Evolutionary conservation across 1,284 basidiomycete species (phyloP), one percentile per base, ranked within the genome.

Genomic region (Ceratobasidium sp.): DNA sequence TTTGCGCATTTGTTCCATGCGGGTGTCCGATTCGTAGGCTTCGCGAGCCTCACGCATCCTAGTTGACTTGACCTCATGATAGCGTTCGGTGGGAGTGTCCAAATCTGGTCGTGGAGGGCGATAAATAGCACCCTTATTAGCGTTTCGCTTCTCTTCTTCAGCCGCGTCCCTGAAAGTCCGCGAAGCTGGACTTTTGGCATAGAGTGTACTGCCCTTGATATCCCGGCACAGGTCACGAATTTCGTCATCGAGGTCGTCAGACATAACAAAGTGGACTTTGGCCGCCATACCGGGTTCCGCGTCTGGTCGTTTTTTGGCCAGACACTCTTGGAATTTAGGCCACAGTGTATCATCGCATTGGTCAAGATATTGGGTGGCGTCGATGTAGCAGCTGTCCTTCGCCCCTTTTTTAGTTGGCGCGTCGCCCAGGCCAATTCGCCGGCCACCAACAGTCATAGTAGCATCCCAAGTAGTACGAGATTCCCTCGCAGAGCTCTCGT

Each of bases 281-380:
- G 92, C 91, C 0, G 90, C 91, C 78, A 91, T 82, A 16, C 90
- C 90, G 59, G 92, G 83, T 74, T 90, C 89, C 75, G 87, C 86
- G n/a, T 59, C 56, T 24, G 41, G 31, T 24, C 91, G 91, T 0
- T 86, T 84, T 79, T 86, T 87, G 37, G 84, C 85, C 3, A 89
- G 89, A 73, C 84, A 82, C 3, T 87, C 79, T 80, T 71, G 19
- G 31, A 92, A 98, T 27, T 87, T 84, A 75, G 86, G 84, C 95
- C 96, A 98, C 24, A 98, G 85, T 1, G 86, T 85, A 0, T 87
- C 85, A 81, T 98, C 96, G 79, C 92, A 95, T 75, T 85, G 86
- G 79, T 96, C 93, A 76, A 98, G 87, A 81, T 97, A 96, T 63
- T 89, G 86, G 0, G 92, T 90, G 69, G 96, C 94, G 80, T 98